These are phyloP conservation scores for Alternaria novae-zelandiae DNA, from an alignment of 2,329 filamentous ascomycete species.

Conservation along the genomic window DNA sequence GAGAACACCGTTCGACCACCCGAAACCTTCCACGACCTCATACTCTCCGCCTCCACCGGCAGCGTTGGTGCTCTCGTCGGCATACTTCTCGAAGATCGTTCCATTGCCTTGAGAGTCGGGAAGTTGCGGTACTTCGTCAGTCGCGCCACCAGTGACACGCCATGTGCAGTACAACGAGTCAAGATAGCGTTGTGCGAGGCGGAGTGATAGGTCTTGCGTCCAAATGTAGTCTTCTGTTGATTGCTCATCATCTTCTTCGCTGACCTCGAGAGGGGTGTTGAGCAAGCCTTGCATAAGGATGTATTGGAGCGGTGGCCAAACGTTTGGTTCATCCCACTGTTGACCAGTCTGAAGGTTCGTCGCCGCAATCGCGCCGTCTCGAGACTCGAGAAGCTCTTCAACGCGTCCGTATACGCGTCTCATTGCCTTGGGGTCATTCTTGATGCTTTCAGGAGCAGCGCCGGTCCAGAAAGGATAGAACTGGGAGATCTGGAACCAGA, in stretches of 20 bases:
- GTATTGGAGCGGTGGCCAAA: slow-evolving; percentile 73
- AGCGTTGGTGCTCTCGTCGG: slow-evolving; percentile 64
- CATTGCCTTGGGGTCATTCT: slow-evolving; percentile 65
- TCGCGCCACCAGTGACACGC: slow-evolving; percentile 70
- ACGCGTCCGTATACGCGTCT: slow-evolving; percentile 62
- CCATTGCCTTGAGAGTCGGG: slow-evolving; percentile 57
- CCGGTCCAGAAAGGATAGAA: slow-evolving; percentile 75
- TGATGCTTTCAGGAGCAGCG: slow-evolving; percentile 64
- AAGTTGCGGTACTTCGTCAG: slow-evolving; percentile 41
- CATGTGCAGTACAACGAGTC: slow-evolving; percentile 74
- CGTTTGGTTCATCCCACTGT: slow-evolving; percentile 75
- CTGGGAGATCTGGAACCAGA: slow-evolving; percentile 65
- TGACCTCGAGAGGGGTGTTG: slow-evolving; percentile 64
- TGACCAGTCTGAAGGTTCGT: slow-evolving; percentile 67
- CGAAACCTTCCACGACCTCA: slow-evolving; percentile 72
- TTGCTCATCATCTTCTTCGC: slow-evolving; percentile 55
- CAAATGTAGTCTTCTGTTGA: slow-evolving; percentile 55
- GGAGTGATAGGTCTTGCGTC: slow-evolving; percentile 63
- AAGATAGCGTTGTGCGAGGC: slow-evolving; percentile 69
- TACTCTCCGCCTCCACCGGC: slow-evolving; percentile 72
- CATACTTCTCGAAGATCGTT: slow-evolving; percentile 75
- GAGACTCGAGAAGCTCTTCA: slow-evolving; percentile 58
- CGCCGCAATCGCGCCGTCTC: slow-evolving; percentile 65
- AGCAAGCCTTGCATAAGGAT: slow-evolving; percentile 67
- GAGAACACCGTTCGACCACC: slow-evolving; percentile 73